A percentile compares a stretch with the other conserved stretches of the same genome.
phyloP scores from a whole-genome alignment of 139 green algal genomes.

The Chlamydomonas sp. region DNA sequence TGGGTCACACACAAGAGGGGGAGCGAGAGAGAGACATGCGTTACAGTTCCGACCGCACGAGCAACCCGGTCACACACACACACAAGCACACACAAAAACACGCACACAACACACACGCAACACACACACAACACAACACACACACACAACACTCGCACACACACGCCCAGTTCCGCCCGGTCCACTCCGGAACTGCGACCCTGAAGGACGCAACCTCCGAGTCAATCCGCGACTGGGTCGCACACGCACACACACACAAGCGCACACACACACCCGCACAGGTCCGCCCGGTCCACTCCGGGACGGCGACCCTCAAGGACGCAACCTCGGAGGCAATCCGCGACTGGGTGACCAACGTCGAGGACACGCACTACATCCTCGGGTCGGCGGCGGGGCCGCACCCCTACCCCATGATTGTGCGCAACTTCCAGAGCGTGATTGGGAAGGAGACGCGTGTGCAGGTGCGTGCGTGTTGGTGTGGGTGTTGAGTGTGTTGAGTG shows the following conservation, averaged over 20 bases:
- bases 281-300: constrained; percentile 74
- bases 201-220: constrained; percentile 97
- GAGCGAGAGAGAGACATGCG: no score
- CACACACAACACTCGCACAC: no score
- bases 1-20: constrained; percentile 94
- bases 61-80: no score
- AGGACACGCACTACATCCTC: constrained; percentile 99
- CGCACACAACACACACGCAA: no score
- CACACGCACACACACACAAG: constrained; percentile 97
- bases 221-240: constrained; percentile 99
- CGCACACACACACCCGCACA: no score
- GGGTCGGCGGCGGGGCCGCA: constrained; percentile 92
- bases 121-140: no score
- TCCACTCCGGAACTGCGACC: constrained; percentile 85
- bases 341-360: constrained; percentile 99
- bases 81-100: no score
- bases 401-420: constrained; percentile 98
- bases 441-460: constrained; percentile 74
- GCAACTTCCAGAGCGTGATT: constrained; percentile 95
- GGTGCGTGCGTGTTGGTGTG: no score
- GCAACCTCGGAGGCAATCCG: constrained; percentile 95
- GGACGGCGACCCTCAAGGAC: constrained; percentile 97
- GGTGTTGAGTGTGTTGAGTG: constrained; percentile 11
- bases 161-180: constrained; percentile 86
- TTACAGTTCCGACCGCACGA: no score